These are phyloP conservation scores for Diaporthe vaccinii DNA, from an alignment of 2,329 filamentous ascomycete species.

Conservation along the genomic window DNA sequence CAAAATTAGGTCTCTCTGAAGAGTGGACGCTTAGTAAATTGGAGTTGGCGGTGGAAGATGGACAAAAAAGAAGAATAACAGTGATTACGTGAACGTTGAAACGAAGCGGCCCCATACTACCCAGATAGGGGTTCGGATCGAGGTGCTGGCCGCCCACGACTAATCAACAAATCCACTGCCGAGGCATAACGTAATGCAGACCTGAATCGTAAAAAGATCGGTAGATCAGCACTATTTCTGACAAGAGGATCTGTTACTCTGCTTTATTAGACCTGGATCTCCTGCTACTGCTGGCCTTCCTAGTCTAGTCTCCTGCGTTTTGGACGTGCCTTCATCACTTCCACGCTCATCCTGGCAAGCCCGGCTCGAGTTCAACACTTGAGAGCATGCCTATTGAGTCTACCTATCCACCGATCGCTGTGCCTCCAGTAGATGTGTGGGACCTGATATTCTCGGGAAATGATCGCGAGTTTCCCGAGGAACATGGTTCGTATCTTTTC, in stretches of 20 bases:
- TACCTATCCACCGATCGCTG: not conserved
- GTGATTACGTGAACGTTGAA: not conserved
- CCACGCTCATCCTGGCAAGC: not conserved
- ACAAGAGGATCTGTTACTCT: not conserved
- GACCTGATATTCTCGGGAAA: not conserved
- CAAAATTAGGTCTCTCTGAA: not conserved
- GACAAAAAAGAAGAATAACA: not conserved
- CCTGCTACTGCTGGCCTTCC: not conserved
- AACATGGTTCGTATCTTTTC: not conserved
- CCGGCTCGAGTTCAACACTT: not conserved
- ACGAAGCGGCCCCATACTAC: not conserved
- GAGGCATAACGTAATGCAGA: not conserved
- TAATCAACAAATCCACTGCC: constrained; percentile 13
- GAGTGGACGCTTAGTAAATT: not conserved
- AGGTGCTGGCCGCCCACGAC: not conserved
- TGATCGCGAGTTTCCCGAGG: constrained; percentile 9
- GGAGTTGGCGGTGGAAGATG: not conserved
- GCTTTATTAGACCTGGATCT: not conserved
- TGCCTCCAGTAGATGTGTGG: constrained; percentile 9
- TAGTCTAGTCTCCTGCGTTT: not conserved
- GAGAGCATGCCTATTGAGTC: constrained; percentile 4
- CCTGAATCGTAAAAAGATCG: not conserved
- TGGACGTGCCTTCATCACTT: not conserved
- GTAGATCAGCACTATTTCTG: not conserved
- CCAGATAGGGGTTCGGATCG: not conserved